These are phyloP conservation scores for Pythium insidiosum DNA, from an alignment of 352 stramenopile genomes.

Conservation along the genomic window DNA sequence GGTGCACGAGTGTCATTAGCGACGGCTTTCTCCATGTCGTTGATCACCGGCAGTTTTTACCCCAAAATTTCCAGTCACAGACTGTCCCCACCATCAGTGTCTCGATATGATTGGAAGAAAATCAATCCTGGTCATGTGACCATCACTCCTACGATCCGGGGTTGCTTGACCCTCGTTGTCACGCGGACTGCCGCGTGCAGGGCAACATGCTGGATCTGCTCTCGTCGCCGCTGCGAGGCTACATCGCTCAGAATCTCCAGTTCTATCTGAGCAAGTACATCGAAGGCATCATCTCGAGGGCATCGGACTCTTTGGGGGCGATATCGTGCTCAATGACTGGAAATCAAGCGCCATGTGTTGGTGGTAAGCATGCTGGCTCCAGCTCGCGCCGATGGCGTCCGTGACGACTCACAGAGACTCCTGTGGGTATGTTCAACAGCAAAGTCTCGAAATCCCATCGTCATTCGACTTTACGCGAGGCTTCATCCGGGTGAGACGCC, in stretches of 20 bases:
- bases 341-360: slow-evolving; percentile 85
- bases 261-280: slow-evolving; percentile 89
- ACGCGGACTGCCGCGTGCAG: too few relatives aligned
- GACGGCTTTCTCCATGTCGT: too few relatives aligned
- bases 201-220: slow-evolving; percentile 74
- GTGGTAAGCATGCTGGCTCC: slow-evolving; percentile 12
- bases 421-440: slow-evolving; percentile 15
- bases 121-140: too few relatives aligned
- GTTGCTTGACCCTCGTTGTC: too few relatives aligned
- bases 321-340: slow-evolving; percentile 85
- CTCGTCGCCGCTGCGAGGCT: slow-evolving; percentile 74
- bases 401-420: background rate
- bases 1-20: too few relatives aligned
- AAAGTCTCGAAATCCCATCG: slow-evolving; percentile 81
- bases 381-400: too few relatives aligned
- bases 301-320: slow-evolving; percentile 74
- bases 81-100: too few relatives aligned
- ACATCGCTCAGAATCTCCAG: slow-evolving; percentile 84
- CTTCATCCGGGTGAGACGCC: slow-evolving; percentile 55
- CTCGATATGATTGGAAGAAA: too few relatives aligned
- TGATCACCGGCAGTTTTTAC: too few relatives aligned
- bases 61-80: too few relatives aligned
- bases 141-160: too few relatives aligned
- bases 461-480: slow-evolving; percentile 82
- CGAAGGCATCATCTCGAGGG: slow-evolving; percentile 83